Percentiles rank a stretch among this genome's conserved stretches.
Evolutionary conservation across 495 filamentous ascomycete genomes (phyloP).

Genomic region (Choiromyces venosus): DNA sequence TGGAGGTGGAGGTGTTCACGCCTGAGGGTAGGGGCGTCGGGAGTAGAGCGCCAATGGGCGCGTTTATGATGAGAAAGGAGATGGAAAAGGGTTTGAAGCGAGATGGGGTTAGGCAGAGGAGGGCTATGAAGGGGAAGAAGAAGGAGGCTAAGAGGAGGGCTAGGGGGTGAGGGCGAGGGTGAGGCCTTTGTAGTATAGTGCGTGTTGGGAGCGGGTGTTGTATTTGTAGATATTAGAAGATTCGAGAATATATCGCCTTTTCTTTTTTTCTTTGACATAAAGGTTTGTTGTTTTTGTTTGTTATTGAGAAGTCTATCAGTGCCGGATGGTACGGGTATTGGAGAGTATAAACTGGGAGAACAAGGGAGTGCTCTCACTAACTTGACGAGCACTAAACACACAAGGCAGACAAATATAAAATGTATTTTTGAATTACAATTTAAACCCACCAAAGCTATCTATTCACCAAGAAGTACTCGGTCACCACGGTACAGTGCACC

Average conservation of each 20-base stretch:
- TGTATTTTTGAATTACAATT: no score
- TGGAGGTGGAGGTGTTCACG: slow-evolving; percentile 68
- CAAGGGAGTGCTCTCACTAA: no score
- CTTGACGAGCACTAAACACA: no score
- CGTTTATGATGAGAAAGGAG: slow-evolving; percentile 49
- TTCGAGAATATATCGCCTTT: background rate
- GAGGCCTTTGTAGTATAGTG: slow-evolving; percentile 11
- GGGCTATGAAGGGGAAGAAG: slow-evolving; percentile 57
- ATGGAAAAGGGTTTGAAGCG: slow-evolving; percentile 30
- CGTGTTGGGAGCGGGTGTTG: background rate
- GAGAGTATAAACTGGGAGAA: no score
- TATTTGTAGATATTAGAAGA: background rate
- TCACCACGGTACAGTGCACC: no score
- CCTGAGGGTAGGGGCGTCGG: slow-evolving; percentile 75
- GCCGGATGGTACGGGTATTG: no score
- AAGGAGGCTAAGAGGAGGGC: slow-evolving; percentile 47
- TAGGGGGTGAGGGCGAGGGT: slow-evolving; percentile 23
- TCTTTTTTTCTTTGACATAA: background rate
- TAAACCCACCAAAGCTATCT: no score
- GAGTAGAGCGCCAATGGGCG: slow-evolving; percentile 64
- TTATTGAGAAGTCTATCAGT: no score
- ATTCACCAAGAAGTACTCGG: no score
- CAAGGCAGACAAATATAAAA: no score
- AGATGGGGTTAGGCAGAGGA: slow-evolving; percentile 42
- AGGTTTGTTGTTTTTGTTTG: no score